Conservation (phyloP, 2,329 filamentous ascomycete genomes). For the Ceratocystis variospora region DNA sequence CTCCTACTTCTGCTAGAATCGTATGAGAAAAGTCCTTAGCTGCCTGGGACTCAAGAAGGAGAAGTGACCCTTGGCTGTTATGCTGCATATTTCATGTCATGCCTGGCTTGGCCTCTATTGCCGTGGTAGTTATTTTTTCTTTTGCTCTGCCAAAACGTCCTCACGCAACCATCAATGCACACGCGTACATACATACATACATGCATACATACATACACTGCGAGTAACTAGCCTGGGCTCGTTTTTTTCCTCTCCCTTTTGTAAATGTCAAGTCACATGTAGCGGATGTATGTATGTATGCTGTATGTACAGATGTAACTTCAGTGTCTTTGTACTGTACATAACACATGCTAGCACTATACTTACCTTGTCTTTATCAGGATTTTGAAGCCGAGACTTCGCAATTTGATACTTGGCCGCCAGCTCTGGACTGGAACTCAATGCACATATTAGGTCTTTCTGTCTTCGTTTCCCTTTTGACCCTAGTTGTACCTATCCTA, state of each 20-base stretch:
- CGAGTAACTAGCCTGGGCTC: neutral
- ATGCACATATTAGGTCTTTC: neutral
- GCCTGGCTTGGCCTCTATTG: neutral
- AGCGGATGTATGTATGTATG: no score
- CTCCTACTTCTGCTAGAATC: neutral
- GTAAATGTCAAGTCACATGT: no score
- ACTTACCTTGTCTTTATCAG: neutral
- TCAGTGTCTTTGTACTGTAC: no score
- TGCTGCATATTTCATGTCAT: neutral
- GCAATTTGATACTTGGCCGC: neutral
- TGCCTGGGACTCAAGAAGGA: conserved; percentile 6
- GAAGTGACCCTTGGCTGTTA: neutral
- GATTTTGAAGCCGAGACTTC: neutral
- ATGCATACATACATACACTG: neutral
- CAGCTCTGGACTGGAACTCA: neutral
- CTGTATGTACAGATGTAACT: no score
- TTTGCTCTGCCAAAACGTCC: neutral
- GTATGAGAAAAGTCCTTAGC: neutral
- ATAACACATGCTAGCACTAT: neutral
- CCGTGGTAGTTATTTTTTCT: neutral
- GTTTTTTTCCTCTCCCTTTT: no score
- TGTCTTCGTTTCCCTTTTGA: neutral
- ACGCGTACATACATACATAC: neutral
- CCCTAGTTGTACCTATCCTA: no score
- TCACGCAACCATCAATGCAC: neutral